These are phyloP conservation scores for Chiua virens DNA, from an alignment of 768 basidiomycete genomes.

Conservation along the genomic window DNA sequence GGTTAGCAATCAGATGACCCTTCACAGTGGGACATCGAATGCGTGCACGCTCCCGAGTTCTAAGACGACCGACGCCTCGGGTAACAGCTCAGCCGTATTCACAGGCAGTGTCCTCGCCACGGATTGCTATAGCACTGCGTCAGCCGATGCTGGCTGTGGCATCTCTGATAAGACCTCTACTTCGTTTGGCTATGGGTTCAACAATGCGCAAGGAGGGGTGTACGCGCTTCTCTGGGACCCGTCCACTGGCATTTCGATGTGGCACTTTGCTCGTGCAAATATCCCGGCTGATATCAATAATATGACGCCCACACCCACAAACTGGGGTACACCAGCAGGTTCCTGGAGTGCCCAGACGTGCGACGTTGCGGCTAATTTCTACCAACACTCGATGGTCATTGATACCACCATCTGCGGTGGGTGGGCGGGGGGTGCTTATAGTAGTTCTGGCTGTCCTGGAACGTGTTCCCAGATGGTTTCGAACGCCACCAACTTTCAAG, in stretches of 20 bases:
- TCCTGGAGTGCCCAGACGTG: constrained; percentile 50
- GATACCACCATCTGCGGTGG: constrained; percentile 36
- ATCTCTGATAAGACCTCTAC: constrained; percentile 41
- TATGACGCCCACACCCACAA: constrained; percentile 44
- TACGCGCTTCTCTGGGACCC: constrained; percentile 56
- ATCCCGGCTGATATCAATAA: constrained; percentile 53
- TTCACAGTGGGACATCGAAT: constrained; percentile 53
- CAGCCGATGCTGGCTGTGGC: constrained; percentile 49
- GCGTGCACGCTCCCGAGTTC: constrained; percentile 31
- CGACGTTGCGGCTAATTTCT: constrained; percentile 50
- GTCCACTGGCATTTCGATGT: constrained; percentile 48
- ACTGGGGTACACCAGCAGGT: constrained; percentile 55
- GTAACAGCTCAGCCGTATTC: constrained; percentile 16
- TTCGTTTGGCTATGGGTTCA: constrained; percentile 44
- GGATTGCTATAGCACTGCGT: constrained; percentile 41
- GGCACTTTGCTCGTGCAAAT: constrained; percentile 52
- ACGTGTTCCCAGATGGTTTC: constrained; percentile 49
- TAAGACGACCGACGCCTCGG: too few relatives aligned
- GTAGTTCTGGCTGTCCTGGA: constrained; percentile 37
- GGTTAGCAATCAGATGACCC: constrained; percentile 58
- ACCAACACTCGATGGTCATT: constrained; percentile 48
- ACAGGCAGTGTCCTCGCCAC: constrained; percentile 24
- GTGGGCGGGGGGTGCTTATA: constrained; percentile 29
- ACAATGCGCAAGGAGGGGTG: constrained; percentile 46
- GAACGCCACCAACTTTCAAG: constrained; percentile 54